Evolutionary conservation across 345 rosid species (phyloP).

Genomic region (Dipteronia sinensis): DNA sequence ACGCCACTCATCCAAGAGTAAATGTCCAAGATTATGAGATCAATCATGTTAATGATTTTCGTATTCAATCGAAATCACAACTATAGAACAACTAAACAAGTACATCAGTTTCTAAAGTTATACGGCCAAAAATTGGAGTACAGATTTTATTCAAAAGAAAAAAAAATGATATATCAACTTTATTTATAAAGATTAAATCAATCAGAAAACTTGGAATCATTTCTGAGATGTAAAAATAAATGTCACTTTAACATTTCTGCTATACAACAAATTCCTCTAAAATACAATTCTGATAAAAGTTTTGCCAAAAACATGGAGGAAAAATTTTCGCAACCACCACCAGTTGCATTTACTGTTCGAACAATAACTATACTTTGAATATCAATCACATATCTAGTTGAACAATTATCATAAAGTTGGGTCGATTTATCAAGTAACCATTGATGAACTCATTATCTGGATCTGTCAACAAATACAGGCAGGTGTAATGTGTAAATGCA

Average conservation of each 20-base stretch:
- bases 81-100: no score
- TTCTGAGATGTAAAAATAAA: slow-evolving; percentile 2
- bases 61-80: no score
- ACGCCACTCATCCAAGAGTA: no score
- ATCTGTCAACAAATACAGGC: slow-evolving; percentile 43
- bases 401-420: background rate
- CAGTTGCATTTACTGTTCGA: background rate
- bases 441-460: slow-evolving; percentile 49
- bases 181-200: slow-evolving; percentile 6
- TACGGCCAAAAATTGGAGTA: background rate
- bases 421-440: slow-evolving; percentile 27
- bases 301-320: background rate
- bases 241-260: slow-evolving; percentile 5
- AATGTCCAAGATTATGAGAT: no score
- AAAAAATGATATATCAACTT: background rate
- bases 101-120: background rate
- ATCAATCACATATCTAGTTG: background rate
- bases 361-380: slow-evolving; percentile 20
- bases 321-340: slow-evolving; percentile 6
- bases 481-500: slow-evolving; percentile 4
- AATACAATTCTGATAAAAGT: slow-evolving; percentile 21
- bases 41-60: no score
- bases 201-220: slow-evolving; percentile 15
- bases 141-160: no score
- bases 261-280: slow-evolving; percentile 34